These are phyloP conservation scores for Brettanomyces anomalus DNA, from an alignment of 805 yeast species.

Conservation along the genomic window DNA sequence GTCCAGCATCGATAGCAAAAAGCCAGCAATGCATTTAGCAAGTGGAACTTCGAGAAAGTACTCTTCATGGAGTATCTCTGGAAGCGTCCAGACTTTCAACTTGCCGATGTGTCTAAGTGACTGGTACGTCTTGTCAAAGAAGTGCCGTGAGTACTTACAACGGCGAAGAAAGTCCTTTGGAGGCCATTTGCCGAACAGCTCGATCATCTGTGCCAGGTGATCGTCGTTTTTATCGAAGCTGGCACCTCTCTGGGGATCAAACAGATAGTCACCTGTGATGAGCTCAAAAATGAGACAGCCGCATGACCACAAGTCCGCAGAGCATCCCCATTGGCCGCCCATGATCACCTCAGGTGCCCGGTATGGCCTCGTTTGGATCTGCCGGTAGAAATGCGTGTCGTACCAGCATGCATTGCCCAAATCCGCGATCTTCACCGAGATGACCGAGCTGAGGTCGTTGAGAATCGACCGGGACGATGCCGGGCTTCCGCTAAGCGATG, in stretches of 20 bases:
- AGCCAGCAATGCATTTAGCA: slow-evolving; percentile 33
- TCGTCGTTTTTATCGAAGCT: slow-evolving; percentile 47
- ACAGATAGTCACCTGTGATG: slow-evolving; percentile 52
- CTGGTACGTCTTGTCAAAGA: slow-evolving; percentile 28
- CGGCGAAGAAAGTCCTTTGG: slow-evolving; percentile 29
- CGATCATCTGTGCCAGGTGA: slow-evolving; percentile 55
- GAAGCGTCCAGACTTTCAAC: slow-evolving; percentile 43
- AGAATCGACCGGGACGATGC: slow-evolving; percentile 8
- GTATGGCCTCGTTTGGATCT: slow-evolving; percentile 62
- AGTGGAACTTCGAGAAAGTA: slow-evolving; percentile 35
- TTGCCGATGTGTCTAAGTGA: slow-evolving; percentile 34
- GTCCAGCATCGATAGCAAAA: slow-evolving; percentile 41
- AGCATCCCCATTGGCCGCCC: slow-evolving; percentile 53
- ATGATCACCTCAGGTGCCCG: slow-evolving; percentile 56
- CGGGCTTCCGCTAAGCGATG: neutral
- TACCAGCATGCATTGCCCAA: slow-evolving; percentile 65
- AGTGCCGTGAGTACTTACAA: slow-evolving; percentile 32
- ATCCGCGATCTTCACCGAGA: slow-evolving; percentile 54
- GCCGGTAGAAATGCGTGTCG: slow-evolving; percentile 55
- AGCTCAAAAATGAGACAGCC: slow-evolving; percentile 53
- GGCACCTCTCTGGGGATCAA: slow-evolving; percentile 49
- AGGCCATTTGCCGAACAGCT: slow-evolving; percentile 33
- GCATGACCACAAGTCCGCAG: slow-evolving; percentile 53
- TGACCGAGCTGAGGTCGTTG: slow-evolving; percentile 23
- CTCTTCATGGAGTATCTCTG: slow-evolving; percentile 39